Conservation (phyloP, 352 stramenopile species). For the Phytophthora pini region DNA sequence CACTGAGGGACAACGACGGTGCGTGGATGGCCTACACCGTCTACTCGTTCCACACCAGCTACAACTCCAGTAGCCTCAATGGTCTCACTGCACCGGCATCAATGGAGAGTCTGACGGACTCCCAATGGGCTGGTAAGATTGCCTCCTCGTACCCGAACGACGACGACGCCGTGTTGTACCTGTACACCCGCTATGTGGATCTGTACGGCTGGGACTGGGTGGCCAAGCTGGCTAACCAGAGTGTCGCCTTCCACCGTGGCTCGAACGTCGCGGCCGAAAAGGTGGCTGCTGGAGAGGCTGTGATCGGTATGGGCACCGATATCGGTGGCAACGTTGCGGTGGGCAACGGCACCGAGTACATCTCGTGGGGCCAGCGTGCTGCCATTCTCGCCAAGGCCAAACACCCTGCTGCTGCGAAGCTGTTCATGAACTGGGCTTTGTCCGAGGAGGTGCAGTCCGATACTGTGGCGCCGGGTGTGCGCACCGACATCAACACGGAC, state of each 20-base stretch:
- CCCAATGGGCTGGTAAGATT: conserved; percentile 46
- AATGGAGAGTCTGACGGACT: conserved; percentile 33
- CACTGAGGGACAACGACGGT: conserved; percentile 33
- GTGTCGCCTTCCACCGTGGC: conserved; percentile 42
- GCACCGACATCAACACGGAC: conserved; percentile 48
- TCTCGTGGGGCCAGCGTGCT: conserved; percentile 54
- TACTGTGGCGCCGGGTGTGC: conserved; percentile 27
- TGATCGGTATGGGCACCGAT: conserved; percentile 32
- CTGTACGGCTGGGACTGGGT: conserved; percentile 64
- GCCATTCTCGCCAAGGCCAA: conserved; percentile 59
- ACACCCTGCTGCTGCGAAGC: conserved; percentile 54
- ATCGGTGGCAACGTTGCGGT: conserved; percentile 9
- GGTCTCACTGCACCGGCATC: conserved; percentile 20
- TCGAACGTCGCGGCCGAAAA: conserved; percentile 34
- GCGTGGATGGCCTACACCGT: conserved; percentile 48
- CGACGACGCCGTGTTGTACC: conserved; percentile 53
- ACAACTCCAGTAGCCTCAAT: conserved; percentile 33
- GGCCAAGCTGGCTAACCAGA: conserved; percentile 44
- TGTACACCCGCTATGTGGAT: conserved; percentile 51
- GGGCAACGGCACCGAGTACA: conserved; percentile 34
- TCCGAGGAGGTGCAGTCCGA: conserved; percentile 41
- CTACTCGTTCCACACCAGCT: conserved; percentile 46
- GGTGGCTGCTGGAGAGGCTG: conserved; percentile 32
- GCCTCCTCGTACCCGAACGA: conserved; percentile 60
- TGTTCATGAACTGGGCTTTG: conserved; percentile 65